Conservation (phyloP, 305 asterid species). For the Fraxinus velutina region DNA sequence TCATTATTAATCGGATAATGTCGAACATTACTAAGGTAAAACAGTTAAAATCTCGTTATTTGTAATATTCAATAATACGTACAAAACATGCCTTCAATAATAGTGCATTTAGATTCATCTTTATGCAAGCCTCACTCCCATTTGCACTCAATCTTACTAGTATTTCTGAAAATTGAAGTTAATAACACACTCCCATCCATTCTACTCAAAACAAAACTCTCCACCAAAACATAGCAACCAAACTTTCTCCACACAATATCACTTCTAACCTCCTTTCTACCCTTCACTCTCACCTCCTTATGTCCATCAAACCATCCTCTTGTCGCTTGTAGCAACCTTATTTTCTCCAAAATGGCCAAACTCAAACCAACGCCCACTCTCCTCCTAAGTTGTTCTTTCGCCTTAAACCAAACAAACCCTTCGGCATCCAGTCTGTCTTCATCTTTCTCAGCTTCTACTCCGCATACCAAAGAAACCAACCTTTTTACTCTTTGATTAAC, state of each 20-base stretch:
- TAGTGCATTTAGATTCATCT: neutral
- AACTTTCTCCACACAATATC: constrained; percentile 52
- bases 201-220: constrained; percentile 66
- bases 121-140: constrained; percentile 38
- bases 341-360: constrained; percentile 41
- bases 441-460: constrained; percentile 60
- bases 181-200: constrained; percentile 72
- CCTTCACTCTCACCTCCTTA: constrained; percentile 52
- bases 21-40: neutral
- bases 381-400: constrained; percentile 29
- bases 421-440: constrained; percentile 27
- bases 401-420: constrained; percentile 54
- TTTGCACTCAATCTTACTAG: constrained; percentile 38
- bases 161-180: constrained; percentile 49
- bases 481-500: constrained; percentile 49
- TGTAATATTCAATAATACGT: neutral
- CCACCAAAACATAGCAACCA: constrained; percentile 72
- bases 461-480: constrained; percentile 41
- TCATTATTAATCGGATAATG: neutral
- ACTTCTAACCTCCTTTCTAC: constrained; percentile 41
- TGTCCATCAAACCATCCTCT: constrained; percentile 75
- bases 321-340: constrained; percentile 55
- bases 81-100: neutral
- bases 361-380: constrained; percentile 48
- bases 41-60: neutral